Base-by-base conservation (phyloP, 495 filamentous ascomycete species). In the Extremus antarcticus region DNA sequence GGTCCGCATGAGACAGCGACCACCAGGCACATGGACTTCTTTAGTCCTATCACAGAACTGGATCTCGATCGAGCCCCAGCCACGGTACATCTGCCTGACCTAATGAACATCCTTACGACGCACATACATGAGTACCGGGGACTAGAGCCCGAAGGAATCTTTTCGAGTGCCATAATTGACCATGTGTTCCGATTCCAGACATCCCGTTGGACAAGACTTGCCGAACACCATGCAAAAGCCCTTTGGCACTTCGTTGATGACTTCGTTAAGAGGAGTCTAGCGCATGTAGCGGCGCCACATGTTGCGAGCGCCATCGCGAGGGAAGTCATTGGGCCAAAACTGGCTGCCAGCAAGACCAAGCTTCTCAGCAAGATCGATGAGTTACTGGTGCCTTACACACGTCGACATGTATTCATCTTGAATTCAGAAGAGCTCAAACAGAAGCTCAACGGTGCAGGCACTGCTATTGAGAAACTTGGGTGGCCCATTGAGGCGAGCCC, bases 221-320 rank as follows among this genome's bases (percentile, higher is more conserved):
- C 13, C 41, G 21, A 25, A 24, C 24, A 2, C 17, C 17, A n/a
- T 19, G 25, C 25, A n/a, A 47, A 16, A n/a, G 48, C 17, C 50
- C 54, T 20, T 17, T 59, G 25, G 2, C 7, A 17, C 25, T 43
- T 21, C 15, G 41, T 17, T 4, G 41, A n/a, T 3, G n/a, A 7
- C 16, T 45, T 45, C 41, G 8, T 45, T 7, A n/a, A 45, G n/a
- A 3, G 17, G 4, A n/a, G 8, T 7, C 20, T 29, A 43, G 21
- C 50, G 47, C n/a, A 25, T 15, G 8, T 24, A n/a, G 25, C 50
- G 54, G 20, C 24, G 22, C 17, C 41, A 54, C 16, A 32, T 19
- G 11, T 45, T 48, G 22, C 51, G 43, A 15, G 52, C 38, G 16
- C 55, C 53, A 3, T 56, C 43, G 22, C 45, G 50, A 19, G 43